Evolutionary conservation across 305 asterid species (phyloP).

Genomic region (Caryopteris hybrid): DNA sequence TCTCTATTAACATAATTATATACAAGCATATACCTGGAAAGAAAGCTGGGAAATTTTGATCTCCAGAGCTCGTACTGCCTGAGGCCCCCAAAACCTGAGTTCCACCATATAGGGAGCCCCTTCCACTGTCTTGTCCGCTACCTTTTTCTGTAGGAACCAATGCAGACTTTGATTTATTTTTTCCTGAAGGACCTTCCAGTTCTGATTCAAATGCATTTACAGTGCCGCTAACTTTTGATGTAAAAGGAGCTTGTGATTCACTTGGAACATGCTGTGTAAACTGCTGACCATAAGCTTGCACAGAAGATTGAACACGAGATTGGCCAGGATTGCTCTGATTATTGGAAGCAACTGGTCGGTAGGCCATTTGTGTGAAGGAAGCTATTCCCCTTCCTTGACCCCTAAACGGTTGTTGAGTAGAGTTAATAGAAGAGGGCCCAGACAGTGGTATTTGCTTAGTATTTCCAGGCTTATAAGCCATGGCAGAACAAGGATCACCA

Average conservation of each 20-base stretch:
- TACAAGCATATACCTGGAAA: conserved; percentile 45
- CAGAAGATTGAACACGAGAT: conserved; percentile 10
- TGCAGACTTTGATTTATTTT: conserved; percentile 45
- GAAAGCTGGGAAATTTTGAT: conserved; percentile 73
- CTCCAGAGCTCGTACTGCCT: conserved; percentile 53
- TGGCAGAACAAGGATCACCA: conserved; percentile 40
- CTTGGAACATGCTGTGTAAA: conserved; percentile 31
- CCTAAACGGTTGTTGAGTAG: conserved; percentile 38
- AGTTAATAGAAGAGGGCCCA: conserved; percentile 33
- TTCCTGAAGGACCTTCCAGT: conserved; percentile 39
- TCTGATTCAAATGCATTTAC: conserved; percentile 39
- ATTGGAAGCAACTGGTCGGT: conserved; percentile 47
- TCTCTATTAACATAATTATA: too few species aligned
- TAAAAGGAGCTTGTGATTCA: conserved; percentile 50
- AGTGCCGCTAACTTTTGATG: conserved; percentile 36
- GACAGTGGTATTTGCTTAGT: conserved; percentile 35
- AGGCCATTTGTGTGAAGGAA: conserved; percentile 44
- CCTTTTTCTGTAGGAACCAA: conserved; percentile 57
- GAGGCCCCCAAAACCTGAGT: conserved; percentile 55
- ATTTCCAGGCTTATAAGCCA: conserved; percentile 42
- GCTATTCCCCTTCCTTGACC: conserved; percentile 68
- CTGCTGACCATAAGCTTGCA: conserved; percentile 32
- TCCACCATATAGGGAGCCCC: conserved; percentile 62
- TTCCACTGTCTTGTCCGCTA: conserved; percentile 43
- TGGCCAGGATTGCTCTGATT: conserved; percentile 28